Evolutionary conservation across 78 protist genomes (phyloP), one percentile per base, ranked within the genome.

Genomic region (Creolimax fragrantissima): DNA sequence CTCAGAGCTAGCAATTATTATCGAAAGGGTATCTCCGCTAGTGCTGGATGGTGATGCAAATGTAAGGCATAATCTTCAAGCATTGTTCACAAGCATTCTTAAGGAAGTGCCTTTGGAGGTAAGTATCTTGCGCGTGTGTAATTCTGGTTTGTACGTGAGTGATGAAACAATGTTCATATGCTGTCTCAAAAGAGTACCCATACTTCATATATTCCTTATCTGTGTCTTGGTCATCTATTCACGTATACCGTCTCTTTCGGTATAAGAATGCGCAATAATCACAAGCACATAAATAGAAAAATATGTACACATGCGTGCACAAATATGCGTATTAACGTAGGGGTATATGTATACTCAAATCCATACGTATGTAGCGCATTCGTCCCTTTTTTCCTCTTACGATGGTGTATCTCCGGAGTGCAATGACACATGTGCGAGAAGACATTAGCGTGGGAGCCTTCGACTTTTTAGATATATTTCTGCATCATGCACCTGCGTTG

Each of bases 351-450:
- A 17, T 58, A 58, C 1, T 58, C 0, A 2, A 32, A 58, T 58
- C 0, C 24, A 58, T 58, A 58, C 24, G 24, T 58, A 58, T 58
- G 74, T 24, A 58, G 74, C 74, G 74, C 74, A 24, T 58, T 17
- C 74, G 74, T 35, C 90, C 90, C 85, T 88, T 88, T 36, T 88
- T 32, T 41, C 90, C 90, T 2, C 43, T 88, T 32, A 5, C 44
- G 37, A 88, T 88, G 90, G 90, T 88, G 1, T 88, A 35, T 88
- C 44, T 88, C 41, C 47, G 90, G 11, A 35, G 44, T 88, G 90
- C 90, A 35, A 88, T 88, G 90, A 88, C 85, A 45, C 90, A 88
- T 32, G 45, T 88, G 37, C 11, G 90, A 17, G 90, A 88, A 74
- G 90, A 88, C 35, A 88, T 88, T 41, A 83, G 86, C 86, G 74